phyloP scores from a whole-genome alignment of 1,284 basidiomycete genomes.

The Ganoderma meredithae region DNA sequence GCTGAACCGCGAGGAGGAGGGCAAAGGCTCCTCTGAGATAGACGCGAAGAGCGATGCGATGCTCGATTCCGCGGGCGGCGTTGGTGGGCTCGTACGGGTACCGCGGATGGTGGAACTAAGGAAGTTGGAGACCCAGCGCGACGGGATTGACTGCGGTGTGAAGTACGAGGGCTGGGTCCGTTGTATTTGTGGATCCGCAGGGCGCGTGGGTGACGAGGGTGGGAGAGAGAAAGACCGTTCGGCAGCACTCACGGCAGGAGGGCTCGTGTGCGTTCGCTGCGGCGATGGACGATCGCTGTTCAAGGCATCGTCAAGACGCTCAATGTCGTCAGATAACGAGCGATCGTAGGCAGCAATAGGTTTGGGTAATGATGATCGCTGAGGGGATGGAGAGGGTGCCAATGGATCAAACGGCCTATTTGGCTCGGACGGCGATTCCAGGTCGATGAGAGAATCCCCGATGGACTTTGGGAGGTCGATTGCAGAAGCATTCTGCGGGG shows the following conservation, averaged over 20 bases:
- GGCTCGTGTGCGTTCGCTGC: slow-evolving; percentile 18
- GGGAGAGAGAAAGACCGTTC: slow-evolving; percentile 43
- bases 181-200: slow-evolving; percentile 40
- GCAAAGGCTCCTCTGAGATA: slow-evolving; percentile 47
- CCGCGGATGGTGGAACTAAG: slow-evolving; percentile 48
- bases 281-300: slow-evolving; percentile 20
- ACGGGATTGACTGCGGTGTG: slow-evolving; percentile 42
- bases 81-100: slow-evolving; percentile 25
- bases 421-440: slow-evolving; percentile 24
- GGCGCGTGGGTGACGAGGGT: slow-evolving; percentile 38
- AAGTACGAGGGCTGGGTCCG: slow-evolving; percentile 48
- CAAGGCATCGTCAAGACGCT: not conserved
- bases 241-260: slow-evolving; percentile 32
- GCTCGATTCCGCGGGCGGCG: slow-evolving; percentile 34
- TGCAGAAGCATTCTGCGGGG: slow-evolving; percentile 10
- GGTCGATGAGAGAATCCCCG: slow-evolving; percentile 27
- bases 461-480: not conserved
- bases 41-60: slow-evolving; percentile 38
- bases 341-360: not conserved
- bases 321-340: slow-evolving; percentile 15
- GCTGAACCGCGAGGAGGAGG: slow-evolving; percentile 26
- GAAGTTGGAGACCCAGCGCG: slow-evolving; percentile 48
- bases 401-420: slow-evolving; percentile 8
- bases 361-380: not conserved
- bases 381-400: slow-evolving; percentile 5